A percentile compares a stretch with the other conserved stretches of the same genome.
Evolutionary conservation across 2,329 filamentous ascomycete genomes (phyloP).

Genomic region (Neoarthrinium moseri): DNA sequence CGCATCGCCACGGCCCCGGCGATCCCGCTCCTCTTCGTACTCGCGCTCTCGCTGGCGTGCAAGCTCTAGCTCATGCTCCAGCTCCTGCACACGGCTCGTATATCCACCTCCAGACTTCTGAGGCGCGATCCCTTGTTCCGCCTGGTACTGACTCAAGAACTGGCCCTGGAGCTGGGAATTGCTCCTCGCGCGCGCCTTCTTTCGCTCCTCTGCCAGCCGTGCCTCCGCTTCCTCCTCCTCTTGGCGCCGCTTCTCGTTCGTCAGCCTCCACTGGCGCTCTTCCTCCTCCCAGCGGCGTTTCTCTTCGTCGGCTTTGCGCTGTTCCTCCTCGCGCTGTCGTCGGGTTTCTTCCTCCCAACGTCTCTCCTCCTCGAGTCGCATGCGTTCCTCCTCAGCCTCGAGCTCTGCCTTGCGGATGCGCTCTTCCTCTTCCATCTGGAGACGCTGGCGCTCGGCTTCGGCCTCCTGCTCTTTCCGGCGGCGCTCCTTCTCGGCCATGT

Average conservation of each 20-base stretch:
- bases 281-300: constrained; percentile 76
- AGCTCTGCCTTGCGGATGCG: constrained; percentile 43
- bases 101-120: constrained; percentile 46
- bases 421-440: constrained; percentile 53
- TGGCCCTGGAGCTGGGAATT: constrained; percentile 76
- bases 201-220: constrained; percentile 64
- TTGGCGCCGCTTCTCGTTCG: constrained; percentile 67
- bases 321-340: constrained; percentile 57
- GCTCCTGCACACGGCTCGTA: constrained; percentile 70
- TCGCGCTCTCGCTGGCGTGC: constrained; percentile 62
- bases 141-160: constrained; percentile 82
- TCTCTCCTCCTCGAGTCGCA: constrained; percentile 61
- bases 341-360: constrained; percentile 66
- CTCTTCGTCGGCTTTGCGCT: constrained; percentile 65
- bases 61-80: constrained; percentile 70
- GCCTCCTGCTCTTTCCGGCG: constrained; percentile 53
- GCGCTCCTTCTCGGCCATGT: constrained; percentile 80
- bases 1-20: constrained; percentile 39
- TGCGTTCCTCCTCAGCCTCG: constrained; percentile 61
- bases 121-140: constrained; percentile 55
- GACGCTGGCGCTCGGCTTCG: constrained; percentile 59
- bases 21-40: constrained; percentile 56
- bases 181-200: constrained; percentile 56
- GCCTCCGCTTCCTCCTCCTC: constrained; percentile 75
- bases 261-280: constrained; percentile 72